These are phyloP conservation scores for Desmodesmus armatus DNA, from an alignment of 139 green algal species.

Conservation along the genomic window DNA sequence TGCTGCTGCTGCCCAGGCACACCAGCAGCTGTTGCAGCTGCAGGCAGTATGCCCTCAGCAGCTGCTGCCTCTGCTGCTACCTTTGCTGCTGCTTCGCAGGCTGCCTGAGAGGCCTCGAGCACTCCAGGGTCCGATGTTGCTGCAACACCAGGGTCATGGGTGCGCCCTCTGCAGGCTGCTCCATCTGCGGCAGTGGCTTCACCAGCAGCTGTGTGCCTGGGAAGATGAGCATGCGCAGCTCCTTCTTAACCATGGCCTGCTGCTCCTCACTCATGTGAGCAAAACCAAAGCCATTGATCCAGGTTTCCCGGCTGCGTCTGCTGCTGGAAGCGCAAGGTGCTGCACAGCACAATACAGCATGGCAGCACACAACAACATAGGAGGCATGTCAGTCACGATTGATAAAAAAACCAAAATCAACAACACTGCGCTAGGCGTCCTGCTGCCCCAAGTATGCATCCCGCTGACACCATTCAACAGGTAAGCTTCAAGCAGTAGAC, in stretches of 20 bases:
- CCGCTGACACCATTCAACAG: too few relatives aligned
- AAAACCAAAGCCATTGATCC: conserved; percentile 71
- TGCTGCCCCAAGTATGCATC: too few relatives aligned
- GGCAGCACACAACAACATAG: not conserved
- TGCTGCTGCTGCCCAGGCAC: conserved; percentile 7
- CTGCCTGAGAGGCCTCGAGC: conserved; percentile 13
- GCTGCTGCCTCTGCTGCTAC: conserved; percentile 10
- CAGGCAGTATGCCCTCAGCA: not conserved
- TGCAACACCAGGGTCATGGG: conserved; percentile 19
- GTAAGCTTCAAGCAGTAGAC: too few relatives aligned
- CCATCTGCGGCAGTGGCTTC: not conserved
- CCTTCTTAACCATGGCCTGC: conserved; percentile 59
- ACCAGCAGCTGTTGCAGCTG: not conserved
- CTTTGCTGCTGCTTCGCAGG: not conserved
- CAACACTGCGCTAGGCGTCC: too few relatives aligned
- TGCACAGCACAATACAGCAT: not conserved
- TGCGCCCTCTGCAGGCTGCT: not conserved
- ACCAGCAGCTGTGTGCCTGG: conserved; percentile 56
- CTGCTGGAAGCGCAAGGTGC: conserved; percentile 47
- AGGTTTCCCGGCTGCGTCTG: conserved; percentile 66
- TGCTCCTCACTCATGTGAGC: conserved; percentile 53
- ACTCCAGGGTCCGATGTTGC: conserved; percentile 8
- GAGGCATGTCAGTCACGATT: too few relatives aligned
- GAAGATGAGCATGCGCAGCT: conserved; percentile 87
- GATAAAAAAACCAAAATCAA: too few relatives aligned